Evolutionary conservation across 306 rosid genomes (phyloP).

Genomic region (Rubus idaeus): DNA sequence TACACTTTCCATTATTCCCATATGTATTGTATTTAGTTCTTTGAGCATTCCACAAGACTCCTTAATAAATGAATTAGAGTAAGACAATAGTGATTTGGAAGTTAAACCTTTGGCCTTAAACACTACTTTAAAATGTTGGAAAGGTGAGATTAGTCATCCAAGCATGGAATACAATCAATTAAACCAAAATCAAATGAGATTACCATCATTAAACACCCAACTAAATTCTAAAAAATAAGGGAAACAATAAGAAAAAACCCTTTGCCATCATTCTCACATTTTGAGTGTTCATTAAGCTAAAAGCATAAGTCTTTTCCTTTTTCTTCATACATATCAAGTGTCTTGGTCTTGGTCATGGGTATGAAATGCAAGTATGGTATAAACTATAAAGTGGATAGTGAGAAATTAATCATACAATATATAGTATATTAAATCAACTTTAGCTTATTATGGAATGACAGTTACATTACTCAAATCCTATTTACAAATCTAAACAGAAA

Average conservation of each 20-base stretch:
- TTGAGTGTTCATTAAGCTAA: background rate
- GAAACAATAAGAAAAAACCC: background rate
- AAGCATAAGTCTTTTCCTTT: background rate
- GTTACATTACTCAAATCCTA: background rate
- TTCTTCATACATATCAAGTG: background rate
- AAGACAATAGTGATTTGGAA: constrained; percentile 4
- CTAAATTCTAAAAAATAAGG: too few species aligned
- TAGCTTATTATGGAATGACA: background rate
- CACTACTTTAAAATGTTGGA: constrained; percentile 1
- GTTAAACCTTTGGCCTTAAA: background rate
- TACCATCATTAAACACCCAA: constrained; percentile 3
- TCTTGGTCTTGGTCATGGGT: background rate
- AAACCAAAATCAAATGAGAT: constrained; percentile 8
- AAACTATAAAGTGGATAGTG: background rate
- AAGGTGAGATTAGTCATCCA: constrained; percentile 18
- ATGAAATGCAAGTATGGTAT: constrained; percentile 11
- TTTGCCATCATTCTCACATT: constrained; percentile 4
- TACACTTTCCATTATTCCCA: background rate
- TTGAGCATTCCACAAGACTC: background rate
- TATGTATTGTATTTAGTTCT: background rate
- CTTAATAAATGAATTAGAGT: background rate
- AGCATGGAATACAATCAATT: constrained; percentile 11
- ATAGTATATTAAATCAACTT: background rate
- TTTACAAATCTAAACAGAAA: background rate
- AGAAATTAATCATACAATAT: background rate